phyloP scores from a whole-genome alignment of 768 basidiomycete genomes.

The Royoungia palumana region DNA sequence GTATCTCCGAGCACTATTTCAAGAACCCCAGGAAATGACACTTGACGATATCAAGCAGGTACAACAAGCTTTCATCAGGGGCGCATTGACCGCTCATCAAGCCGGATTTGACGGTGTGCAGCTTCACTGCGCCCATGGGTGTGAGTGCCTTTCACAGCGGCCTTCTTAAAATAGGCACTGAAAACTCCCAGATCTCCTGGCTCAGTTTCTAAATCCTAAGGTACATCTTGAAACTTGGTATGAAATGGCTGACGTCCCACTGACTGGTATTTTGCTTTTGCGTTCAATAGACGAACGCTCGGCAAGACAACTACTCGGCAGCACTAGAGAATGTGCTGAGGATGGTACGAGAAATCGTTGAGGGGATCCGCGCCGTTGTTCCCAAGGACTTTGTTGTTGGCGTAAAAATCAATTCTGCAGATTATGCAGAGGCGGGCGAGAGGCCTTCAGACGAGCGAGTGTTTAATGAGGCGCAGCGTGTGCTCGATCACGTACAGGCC shows the following conservation, averaged over 20 bases:
- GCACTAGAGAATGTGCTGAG: slow-evolving; percentile 44
- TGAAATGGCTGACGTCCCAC: slow-evolving; percentile 13
- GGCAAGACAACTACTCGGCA: slow-evolving; percentile 59
- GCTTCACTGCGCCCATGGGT: slow-evolving; percentile 83
- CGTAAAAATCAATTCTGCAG: slow-evolving; percentile 77
- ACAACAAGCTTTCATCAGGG: slow-evolving; percentile 61
- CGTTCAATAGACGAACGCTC: slow-evolving; percentile 43
- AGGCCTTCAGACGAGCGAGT: slow-evolving; percentile 31
- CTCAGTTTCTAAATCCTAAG: slow-evolving; percentile 75
- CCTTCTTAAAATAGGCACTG: not conserved
- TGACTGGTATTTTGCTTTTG: not conserved
- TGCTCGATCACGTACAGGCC: slow-evolving; percentile 55
- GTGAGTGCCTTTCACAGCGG: slow-evolving; percentile 45
- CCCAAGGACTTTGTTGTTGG: slow-evolving; percentile 66
- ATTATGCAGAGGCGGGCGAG: slow-evolving; percentile 49
- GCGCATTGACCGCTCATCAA: slow-evolving; percentile 58
- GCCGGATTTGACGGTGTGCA: slow-evolving; percentile 86
- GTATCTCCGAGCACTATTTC: slow-evolving; percentile 50
- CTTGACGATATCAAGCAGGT: slow-evolving; percentile 56
- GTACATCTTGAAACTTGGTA: slow-evolving; percentile 31
- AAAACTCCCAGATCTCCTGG: slow-evolving; percentile 57
- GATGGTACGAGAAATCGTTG: slow-evolving; percentile 54
- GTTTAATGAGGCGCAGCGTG: slow-evolving; percentile 32
- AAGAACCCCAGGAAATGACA: slow-evolving; percentile 59
- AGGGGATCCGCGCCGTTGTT: slow-evolving; percentile 50